These are phyloP conservation scores for Dovyalis caffra DNA, from an alignment of 345 rosid genomes.

Conservation along the genomic window DNA sequence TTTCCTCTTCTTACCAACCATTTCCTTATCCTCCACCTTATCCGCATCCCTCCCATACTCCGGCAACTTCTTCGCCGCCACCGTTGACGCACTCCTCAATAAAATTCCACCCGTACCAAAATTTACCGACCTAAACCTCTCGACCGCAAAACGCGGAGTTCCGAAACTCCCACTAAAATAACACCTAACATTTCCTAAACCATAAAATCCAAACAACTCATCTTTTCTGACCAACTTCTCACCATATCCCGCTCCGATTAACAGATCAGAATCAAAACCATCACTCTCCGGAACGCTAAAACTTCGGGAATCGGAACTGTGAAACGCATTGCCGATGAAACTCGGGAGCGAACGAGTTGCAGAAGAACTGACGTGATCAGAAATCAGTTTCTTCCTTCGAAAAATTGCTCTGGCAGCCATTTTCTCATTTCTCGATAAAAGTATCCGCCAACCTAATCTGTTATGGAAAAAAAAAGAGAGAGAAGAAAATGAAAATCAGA, in stretches of 20 bases:
- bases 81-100: conserved; percentile 55
- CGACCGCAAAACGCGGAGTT: conserved; percentile 25
- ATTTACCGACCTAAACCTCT: conserved; percentile 26
- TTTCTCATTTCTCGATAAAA: conserved; percentile 3
- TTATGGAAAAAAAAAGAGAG: no score
- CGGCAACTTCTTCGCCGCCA: conserved; percentile 49
- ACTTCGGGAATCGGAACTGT: conserved; percentile 25
- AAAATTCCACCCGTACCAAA: no score
- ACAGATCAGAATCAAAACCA: background rate
- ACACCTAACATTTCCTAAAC: conserved; percentile 22
- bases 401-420: conserved; percentile 79
- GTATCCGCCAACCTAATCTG: no score
- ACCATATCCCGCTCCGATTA: no score
- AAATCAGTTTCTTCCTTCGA: conserved; percentile 49
- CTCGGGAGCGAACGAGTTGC: conserved; percentile 38
- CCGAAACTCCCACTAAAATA: conserved; percentile 25
- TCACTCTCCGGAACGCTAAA: conserved; percentile 18
- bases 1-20: conserved; percentile 49
- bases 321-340: conserved; percentile 32
- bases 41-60: conserved; percentile 58
- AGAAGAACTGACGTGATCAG: conserved; percentile 38
- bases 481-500: no score
- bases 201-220: conserved; percentile 12
- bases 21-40: conserved; percentile 40
- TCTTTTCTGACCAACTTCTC: background rate